Percentiles rank a stretch among this genome's conserved stretches.
These are phyloP conservation scores for Effrenium voratum DNA, from an alignment of 73 alveolate genomes.

Conservation along the genomic window DNA sequence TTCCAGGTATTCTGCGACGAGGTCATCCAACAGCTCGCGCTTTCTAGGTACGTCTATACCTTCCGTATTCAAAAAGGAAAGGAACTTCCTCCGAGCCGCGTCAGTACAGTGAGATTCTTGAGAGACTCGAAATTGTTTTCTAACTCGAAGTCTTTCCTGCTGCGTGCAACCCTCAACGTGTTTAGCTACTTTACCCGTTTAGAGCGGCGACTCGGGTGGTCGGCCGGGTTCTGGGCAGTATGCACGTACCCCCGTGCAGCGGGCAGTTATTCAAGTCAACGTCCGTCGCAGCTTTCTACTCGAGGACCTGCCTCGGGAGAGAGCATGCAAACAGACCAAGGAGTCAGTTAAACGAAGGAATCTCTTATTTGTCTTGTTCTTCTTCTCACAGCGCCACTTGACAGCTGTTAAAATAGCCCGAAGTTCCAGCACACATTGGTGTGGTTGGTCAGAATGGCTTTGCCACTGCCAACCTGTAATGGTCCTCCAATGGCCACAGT, in stretches of 20 bases:
- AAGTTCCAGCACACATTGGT: neutral
- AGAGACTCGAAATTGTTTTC: neutral
- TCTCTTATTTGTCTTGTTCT: neutral
- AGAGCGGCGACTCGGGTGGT: neutral
- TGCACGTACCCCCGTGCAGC: neutral
- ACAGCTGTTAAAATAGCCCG: neutral
- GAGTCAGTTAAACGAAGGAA: neutral
- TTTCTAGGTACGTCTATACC: neutral
- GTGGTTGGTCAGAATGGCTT: neutral
- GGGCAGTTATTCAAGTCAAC: neutral
- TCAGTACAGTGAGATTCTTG: neutral
- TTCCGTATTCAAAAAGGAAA: neutral
- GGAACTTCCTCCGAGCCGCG: neutral
- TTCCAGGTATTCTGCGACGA: neutral
- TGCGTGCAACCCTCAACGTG: neutral
- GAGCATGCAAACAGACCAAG: neutral
- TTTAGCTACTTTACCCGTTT: neutral
- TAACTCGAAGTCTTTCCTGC: neutral
- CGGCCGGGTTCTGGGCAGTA: constrained; percentile 27
- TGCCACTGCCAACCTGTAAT: constrained; percentile 4
- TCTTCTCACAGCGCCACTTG: neutral
- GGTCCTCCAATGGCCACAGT: neutral
- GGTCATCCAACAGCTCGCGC: neutral
- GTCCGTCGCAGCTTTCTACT: neutral
- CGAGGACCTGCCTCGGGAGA: constrained; percentile 1